Base-by-base conservation (phyloP, 129 eudicot species). In the Helianthus annuus region DNA sequence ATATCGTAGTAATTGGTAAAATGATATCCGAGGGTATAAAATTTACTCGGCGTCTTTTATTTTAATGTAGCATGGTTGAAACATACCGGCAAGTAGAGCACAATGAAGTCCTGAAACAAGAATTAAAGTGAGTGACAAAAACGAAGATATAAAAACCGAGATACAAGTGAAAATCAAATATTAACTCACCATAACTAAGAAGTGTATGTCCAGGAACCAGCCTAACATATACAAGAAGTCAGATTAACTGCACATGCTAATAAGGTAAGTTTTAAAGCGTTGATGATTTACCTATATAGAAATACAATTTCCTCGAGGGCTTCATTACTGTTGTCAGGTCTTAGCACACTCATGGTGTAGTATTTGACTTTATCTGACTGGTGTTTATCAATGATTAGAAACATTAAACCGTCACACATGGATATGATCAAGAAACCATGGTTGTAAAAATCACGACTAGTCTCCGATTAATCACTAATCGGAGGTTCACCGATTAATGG, bases 1-100 rank as follows among this genome's bases (percentile, higher is more conserved):
- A 9, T 51, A 39, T 38, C 2, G 7, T 53, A 16, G 16, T 52
- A 27, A 4, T 4, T 27, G 4, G 6, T 16, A 2, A 15, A 15
- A 53, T 51, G 16, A 36, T 36, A 38, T 3, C 15, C 54, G 34
- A 11, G 15, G 38, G 11, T 13, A 63, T 3, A 3, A 29, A 12
- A 69, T n/a, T 40, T 16, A 32, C 32, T 9, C 32, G 46, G 63
- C 22, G 45, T 45, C 34, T 39, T 48, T 45, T 40, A 68, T 72
- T 72, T 34, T 67, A 16, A 63, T 7, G 57, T 55, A 39, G 29
- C 51, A 68, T 64, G 42, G 1, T 52, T 34, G 34, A 82, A 51
- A 83, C 89, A 24, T 90, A 94, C 99, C 97, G 2, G 99, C 96
- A 65, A 94, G 97, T 72, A 82, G 68, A 13, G 99, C 98, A 69